A percentile compares a stretch with the other conserved stretches of the same genome.
Evolutionary conservation across 148 eudicot species (phyloP).

Genomic region (Chenopodium suecicum): DNA sequence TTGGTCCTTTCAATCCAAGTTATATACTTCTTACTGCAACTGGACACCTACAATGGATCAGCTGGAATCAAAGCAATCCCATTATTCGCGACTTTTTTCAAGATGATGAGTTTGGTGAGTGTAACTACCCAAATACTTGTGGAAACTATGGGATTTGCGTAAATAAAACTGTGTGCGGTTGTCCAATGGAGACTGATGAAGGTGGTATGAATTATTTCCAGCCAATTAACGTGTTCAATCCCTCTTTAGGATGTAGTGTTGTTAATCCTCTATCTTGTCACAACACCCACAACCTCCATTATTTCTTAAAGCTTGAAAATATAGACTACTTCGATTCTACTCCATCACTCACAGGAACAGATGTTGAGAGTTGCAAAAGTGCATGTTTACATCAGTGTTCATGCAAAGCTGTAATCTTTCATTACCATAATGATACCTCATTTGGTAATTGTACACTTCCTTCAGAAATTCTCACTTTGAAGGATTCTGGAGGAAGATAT

Average conservation of each 20-base stretch:
- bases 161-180: neutral
- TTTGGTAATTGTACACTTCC: slow-evolving; percentile 2
- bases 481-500: neutral
- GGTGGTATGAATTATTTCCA: neutral
- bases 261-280: neutral
- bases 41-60: neutral
- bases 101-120: neutral
- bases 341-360: neutral
- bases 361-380: neutral
- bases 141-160: neutral
- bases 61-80: neutral
- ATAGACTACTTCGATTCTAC: neutral
- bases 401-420: neutral
- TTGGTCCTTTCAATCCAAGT: too few species aligned
- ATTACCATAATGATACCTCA: neutral
- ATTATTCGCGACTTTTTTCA: too few species aligned
- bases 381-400: neutral
- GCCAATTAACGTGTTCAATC: neutral
- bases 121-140: neutral
- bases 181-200: neutral
- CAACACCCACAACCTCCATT: neutral
- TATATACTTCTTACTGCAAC: neutral
- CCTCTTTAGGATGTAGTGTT: neutral
- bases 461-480: neutral
- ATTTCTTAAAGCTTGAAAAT: neutral